A percentile compares a stretch with the other conserved stretches of the same genome.
Conservation (phyloP, 2,329 filamentous ascomycete genomes). For the Fusarium udum region DNA sequence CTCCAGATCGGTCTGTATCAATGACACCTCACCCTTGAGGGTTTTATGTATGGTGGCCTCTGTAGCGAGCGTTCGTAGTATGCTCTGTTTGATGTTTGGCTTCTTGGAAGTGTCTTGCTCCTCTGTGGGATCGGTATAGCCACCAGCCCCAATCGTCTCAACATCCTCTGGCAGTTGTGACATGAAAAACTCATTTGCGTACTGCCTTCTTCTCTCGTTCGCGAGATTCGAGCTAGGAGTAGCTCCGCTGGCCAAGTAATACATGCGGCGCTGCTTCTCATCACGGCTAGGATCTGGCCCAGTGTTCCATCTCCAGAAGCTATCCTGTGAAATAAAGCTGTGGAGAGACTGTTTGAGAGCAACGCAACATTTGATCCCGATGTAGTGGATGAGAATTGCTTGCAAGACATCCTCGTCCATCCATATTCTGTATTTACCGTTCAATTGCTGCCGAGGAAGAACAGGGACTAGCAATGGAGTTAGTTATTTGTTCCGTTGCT, state of each 20-base stretch:
- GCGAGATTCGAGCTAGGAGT: background rate
- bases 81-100: background rate
- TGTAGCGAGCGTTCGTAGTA: background rate
- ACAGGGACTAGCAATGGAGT: background rate
- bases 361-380: background rate
- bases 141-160: background rate
- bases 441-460: background rate
- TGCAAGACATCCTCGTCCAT: background rate
- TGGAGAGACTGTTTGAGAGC: background rate
- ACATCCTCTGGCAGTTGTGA: background rate
- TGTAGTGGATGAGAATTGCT: background rate
- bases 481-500: background rate
- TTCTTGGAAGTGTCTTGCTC: background rate
- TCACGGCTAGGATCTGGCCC: background rate
- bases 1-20: background rate
- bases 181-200: background rate
- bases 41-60: background rate
- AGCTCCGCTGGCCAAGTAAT: background rate
- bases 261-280: background rate
- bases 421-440: background rate
- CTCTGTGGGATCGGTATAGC: background rate
- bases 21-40: background rate
- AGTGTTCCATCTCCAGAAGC: background rate
- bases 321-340: background rate
- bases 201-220: background rate